Base-by-base conservation (phyloP, 192 early-diverging fungal species). In the Kickxella alabastrina region DNA sequence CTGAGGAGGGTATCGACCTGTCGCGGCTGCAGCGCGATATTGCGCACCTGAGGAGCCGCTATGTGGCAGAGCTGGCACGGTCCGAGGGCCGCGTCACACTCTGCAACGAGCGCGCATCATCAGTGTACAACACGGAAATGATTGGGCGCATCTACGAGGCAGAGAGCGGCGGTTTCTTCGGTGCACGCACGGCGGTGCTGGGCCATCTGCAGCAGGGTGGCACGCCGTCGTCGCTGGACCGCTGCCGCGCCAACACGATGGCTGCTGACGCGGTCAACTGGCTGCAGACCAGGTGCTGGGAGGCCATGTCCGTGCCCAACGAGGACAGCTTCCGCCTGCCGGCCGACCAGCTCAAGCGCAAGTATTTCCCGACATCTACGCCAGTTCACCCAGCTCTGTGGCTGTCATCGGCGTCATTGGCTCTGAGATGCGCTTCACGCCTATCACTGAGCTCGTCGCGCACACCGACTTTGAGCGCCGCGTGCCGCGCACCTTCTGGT, bases 201-300 rank as follows among this genome's bases (percentile, higher is more conserved):
- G 96, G 96, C 17, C 96, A 98, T 54, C 78, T 93, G 49, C 96
- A 97, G 66, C 96, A 98, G 66, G 96, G 96, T 29, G 88, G 85
- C 51, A 84, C 88, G 10, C 92, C 96, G 18, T 86, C 86, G 21
- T 94, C 96, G n/a, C 61, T 95, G 35, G 96, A 98, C 77, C 89
- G 96, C 23, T 86, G 92, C 63, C 87, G 93, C n/a, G 96, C 93
- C 13, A 92, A 86, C 31, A 82, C 85, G 13, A 68, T 92, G 64
- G 92, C 91, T 1, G 85, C 92, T 15, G 81, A 84, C 42, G 80
- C 87, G 42, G 63, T 97, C 44, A 79, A 89, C 26, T 98, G 93
- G 85, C 72, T 95, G 55, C 84, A 95, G 63, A 38, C 77, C 40
- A 76, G 82, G 24, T 81, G 83, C 26, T 54, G 47, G 36, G 76